A percentile compares a stretch with the other conserved stretches of the same genome.
Evolutionary conservation across 2,329 filamentous ascomycete genomes (phyloP).

Genomic region (Fusarium robinianum): DNA sequence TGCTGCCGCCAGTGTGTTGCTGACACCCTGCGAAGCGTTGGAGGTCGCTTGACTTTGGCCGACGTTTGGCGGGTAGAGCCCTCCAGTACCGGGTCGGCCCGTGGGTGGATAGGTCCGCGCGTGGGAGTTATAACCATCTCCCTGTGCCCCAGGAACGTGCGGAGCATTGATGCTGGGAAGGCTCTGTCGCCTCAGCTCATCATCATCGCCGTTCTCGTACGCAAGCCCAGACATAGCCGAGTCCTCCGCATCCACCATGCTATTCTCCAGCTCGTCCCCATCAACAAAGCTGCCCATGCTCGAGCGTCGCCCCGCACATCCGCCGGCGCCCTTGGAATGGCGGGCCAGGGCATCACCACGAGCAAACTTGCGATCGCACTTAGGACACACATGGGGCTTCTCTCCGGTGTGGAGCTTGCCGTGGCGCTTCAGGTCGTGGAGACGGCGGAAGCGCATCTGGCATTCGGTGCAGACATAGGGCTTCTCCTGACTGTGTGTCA

Average conservation of each 20-base stretch:
- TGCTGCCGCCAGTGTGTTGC: constrained; percentile 47
- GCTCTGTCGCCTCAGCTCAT: constrained; percentile 67
- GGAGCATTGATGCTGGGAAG: constrained; percentile 76
- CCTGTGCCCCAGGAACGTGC: constrained; percentile 61
- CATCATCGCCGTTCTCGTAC: constrained; percentile 63
- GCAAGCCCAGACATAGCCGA: constrained; percentile 60
- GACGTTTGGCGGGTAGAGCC: constrained; percentile 66
- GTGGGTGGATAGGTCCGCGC: constrained; percentile 81
- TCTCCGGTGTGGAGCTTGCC: constrained; percentile 97
- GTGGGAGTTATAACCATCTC: constrained; percentile 60
- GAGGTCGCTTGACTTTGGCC: constrained; percentile 60
- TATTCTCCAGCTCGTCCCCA: constrained; percentile 70
- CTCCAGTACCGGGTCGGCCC: constrained; percentile 55
- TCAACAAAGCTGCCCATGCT: constrained; percentile 83
- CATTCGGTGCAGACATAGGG: constrained; percentile 95
- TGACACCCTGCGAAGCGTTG: constrained; percentile 58
- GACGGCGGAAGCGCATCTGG: constrained; percentile 84
- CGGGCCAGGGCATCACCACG: constrained; percentile 92
- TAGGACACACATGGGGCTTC: constrained; percentile 90
- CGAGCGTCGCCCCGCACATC: constrained; percentile 87
- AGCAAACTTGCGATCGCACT: constrained; percentile 93
- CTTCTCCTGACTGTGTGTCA: constrained; percentile 98
- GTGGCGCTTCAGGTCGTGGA: constrained; percentile 95
- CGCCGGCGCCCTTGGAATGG: constrained; percentile 93
- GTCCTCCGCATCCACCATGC: constrained; percentile 56